phyloP scores from a whole-genome alignment of 2,329 filamentous ascomycete genomes.

The Cladosporium sp. region DNA sequence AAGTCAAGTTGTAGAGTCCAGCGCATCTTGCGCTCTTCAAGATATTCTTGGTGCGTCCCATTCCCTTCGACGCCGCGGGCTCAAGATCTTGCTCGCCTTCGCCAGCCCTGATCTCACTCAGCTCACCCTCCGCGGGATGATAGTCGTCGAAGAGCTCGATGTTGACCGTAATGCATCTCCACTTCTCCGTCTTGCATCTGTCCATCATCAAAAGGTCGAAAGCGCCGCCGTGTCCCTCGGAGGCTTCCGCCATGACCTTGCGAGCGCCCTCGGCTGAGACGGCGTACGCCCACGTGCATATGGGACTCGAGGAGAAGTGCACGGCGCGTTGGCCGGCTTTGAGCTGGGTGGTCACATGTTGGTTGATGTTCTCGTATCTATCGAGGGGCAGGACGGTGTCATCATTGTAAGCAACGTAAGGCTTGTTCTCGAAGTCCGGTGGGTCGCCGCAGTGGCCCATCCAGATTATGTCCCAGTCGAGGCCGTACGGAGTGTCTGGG shows the following conservation, averaged over 20 bases:
- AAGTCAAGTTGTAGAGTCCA: constrained; percentile 29
- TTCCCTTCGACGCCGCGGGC: constrained; percentile 24
- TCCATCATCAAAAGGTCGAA: constrained; percentile 35
- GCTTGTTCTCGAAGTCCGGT: constrained; percentile 16
- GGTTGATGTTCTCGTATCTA: constrained; percentile 25
- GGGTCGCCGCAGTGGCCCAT: constrained; percentile 35
- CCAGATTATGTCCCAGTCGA: constrained; percentile 37
- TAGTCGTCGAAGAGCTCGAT: constrained; percentile 37
- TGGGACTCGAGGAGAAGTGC: constrained; percentile 23
- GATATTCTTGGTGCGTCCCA: constrained; percentile 35
- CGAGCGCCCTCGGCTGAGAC: constrained; percentile 29
- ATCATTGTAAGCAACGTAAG: constrained; percentile 20
- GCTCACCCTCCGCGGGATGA: constrained; percentile 27
- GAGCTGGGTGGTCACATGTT: constrained; percentile 17
- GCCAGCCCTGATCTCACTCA: constrained; percentile 25
- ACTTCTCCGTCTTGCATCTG: constrained; percentile 26
- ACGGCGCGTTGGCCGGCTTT: constrained; percentile 25
- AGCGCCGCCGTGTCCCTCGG: constrained; percentile 29
- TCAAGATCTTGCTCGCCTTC: constrained; percentile 18
- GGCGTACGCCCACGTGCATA: constrained; percentile 32
- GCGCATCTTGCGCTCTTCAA: constrained; percentile 34
- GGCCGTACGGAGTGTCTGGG: constrained; percentile 27
- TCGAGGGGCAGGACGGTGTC: constrained; percentile 19
- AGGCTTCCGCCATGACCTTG: constrained; percentile 30
- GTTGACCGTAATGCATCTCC: constrained; percentile 35